Evolutionary conservation across 2,329 filamentous ascomycete species (phyloP).

Genomic region (Chaetothyriales sp.): DNA sequence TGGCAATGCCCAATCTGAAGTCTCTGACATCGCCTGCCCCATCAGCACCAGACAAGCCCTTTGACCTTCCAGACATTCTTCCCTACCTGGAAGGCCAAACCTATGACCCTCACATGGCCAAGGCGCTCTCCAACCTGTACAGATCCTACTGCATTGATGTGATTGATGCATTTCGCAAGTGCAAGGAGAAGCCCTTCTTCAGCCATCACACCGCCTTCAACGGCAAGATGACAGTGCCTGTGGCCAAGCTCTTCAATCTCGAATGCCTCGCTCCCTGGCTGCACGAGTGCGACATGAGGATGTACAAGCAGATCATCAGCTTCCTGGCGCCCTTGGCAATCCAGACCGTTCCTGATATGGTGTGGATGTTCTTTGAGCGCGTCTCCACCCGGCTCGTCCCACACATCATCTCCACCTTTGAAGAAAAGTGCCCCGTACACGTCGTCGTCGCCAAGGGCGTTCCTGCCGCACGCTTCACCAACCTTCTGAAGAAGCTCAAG

Average conservation of each 20-base stretch:
- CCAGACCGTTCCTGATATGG: conserved; percentile 77
- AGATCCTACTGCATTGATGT: conserved; percentile 89
- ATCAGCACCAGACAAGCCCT: conserved; percentile 52
- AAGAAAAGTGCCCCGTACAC: conserved; percentile 68
- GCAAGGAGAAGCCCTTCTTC: conserved; percentile 93
- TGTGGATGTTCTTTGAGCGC: conserved; percentile 73
- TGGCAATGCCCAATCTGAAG: conserved; percentile 14
- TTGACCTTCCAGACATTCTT: conserved; percentile 75
- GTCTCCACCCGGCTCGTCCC: conserved; percentile 69
- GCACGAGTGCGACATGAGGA: conserved; percentile 82
- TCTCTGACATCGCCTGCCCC: conserved; percentile 36
- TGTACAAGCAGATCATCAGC: conserved; percentile 94
- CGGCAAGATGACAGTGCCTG: conserved; percentile 88
- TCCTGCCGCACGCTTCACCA: conserved; percentile 78
- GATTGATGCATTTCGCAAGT: conserved; percentile 88
- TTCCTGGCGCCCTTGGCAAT: conserved; percentile 80
- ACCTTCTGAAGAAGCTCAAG: conserved; percentile 70
- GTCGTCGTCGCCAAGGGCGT: conserved; percentile 77
- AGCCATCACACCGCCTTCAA: conserved; percentile 91
- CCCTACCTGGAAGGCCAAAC: conserved; percentile 51
- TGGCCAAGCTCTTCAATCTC: conserved; percentile 80
- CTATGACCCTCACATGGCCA: conserved; percentile 76
- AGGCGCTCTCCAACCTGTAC: conserved; percentile 75
- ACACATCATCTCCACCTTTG: conserved; percentile 75
- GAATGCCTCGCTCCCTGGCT: conserved; percentile 80